These are phyloP conservation scores for Hygrophoropsis aurantiaca DNA, from an alignment of 768 basidiomycete species.

Conservation along the genomic window DNA sequence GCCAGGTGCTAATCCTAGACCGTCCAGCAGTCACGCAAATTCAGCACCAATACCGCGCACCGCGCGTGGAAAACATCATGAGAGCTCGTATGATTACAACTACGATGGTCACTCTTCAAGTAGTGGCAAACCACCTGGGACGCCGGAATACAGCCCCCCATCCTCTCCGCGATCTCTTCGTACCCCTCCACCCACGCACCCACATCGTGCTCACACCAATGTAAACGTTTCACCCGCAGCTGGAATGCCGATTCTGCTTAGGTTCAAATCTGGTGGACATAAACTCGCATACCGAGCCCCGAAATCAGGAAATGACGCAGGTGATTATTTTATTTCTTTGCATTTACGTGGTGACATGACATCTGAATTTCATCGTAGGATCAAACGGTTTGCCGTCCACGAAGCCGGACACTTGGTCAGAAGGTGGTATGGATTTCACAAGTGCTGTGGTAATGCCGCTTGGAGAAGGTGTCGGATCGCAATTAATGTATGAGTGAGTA, in stretches of 20 bases:
- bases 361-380: no score
- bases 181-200: neutral
- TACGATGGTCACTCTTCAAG: neutral
- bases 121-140: neutral
- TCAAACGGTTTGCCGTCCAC: no score
- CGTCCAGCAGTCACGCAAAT: neutral
- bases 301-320: no score
- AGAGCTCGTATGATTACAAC: conserved; percentile 4
- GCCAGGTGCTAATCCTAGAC: conserved; percentile 3
- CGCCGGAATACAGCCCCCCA: neutral
- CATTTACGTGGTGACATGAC: no score
- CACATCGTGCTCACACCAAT: no score
- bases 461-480: no score
- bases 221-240: no score
- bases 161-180: neutral
- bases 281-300: conserved; percentile 2
- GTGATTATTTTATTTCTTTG: no score
- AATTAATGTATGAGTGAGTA: no score
- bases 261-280: neutral
- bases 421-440: no score
- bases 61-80: neutral
- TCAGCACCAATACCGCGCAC: neutral
- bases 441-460: no score
- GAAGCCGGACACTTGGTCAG: no score
- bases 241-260: neutral